Evolutionary conservation across 2,329 filamentous ascomycete species (phyloP).

Genomic region (Fusarium setosum): DNA sequence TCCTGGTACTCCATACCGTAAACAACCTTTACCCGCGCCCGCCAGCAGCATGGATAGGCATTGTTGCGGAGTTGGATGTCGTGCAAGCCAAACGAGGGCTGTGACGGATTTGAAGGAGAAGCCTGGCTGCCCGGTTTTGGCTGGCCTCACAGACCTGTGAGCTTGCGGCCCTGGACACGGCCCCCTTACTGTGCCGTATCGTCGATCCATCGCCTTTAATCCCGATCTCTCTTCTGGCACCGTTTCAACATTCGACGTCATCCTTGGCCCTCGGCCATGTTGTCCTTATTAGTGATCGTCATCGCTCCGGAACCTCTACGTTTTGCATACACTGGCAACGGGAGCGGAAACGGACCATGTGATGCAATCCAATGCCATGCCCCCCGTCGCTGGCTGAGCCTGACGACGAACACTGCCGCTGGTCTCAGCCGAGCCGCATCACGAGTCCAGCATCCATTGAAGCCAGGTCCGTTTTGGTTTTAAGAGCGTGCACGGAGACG

Average conservation of each 20-base stretch:
- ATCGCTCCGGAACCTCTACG: slow-evolving; percentile 16
- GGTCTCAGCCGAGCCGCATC: slow-evolving; percentile 35
- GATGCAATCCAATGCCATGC: slow-evolving; percentile 1
- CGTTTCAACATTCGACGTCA: slow-evolving; percentile 40
- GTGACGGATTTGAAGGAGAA: slow-evolving; percentile 14
- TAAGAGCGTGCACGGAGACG: neutral
- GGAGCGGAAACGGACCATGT: slow-evolving; percentile 11
- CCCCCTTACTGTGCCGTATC: slow-evolving; percentile 26
- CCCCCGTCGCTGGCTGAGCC: neutral
- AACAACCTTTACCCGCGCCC: slow-evolving; percentile 6
- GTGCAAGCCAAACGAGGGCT: neutral
- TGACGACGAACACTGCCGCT: slow-evolving; percentile 13
- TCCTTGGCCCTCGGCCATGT: slow-evolving; percentile 27
- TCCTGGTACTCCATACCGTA: too few relatives aligned
- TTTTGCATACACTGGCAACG: slow-evolving; percentile 20
- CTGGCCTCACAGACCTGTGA: neutral
- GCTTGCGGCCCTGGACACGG: slow-evolving; percentile 6
- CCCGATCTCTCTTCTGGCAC: slow-evolving; percentile 37
- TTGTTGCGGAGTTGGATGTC: neutral
- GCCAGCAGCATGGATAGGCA: neutral
- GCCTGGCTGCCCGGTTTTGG: neutral
- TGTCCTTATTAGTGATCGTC: slow-evolving; percentile 34
- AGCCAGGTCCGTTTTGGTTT: slow-evolving; percentile 2
- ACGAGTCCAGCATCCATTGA: slow-evolving; percentile 11
- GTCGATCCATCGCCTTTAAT: slow-evolving; percentile 42